Percentiles rank a stretch among this genome's conserved stretches.
Evolutionary conservation across 1,284 basidiomycete species (phyloP).

Genomic region (Caloboletus firmus): DNA sequence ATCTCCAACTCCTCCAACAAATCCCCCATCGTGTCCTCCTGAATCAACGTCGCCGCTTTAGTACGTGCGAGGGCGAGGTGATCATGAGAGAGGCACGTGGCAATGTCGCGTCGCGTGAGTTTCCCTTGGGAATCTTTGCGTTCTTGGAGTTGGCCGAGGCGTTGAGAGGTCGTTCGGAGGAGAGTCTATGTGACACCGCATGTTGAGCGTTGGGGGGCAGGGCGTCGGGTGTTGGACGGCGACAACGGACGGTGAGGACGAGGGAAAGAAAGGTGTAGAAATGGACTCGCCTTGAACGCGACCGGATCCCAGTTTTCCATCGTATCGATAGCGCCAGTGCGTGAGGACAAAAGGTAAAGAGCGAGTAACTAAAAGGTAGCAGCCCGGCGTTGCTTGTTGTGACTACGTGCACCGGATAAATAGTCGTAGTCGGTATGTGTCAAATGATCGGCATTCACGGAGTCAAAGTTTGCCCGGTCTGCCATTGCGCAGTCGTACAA

Average conservation of each 20-base stretch:
- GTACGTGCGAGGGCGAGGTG: constrained; percentile 62
- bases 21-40: constrained; percentile 61
- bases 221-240: not conserved
- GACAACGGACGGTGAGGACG: not conserved
- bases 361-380: not conserved
- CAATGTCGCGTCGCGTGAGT: constrained; percentile 64
- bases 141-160: constrained; percentile 66
- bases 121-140: constrained; percentile 63
- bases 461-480: not conserved
- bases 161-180: constrained; percentile 61
- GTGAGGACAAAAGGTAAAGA: not conserved
- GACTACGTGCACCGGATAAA: constrained; percentile 5
- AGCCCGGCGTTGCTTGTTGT: constrained; percentile 1
- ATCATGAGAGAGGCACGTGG: constrained; percentile 59
- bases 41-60: constrained; percentile 65
- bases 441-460: constrained; percentile 1
- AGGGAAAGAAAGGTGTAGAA: not conserved
- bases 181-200: constrained; percentile 48
- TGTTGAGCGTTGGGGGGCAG: not conserved
- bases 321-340: constrained; percentile 1
- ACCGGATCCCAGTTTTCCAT: constrained; percentile 45
- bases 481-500: not conserved
- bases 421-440: not conserved
- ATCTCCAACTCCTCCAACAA: constrained; percentile 64
- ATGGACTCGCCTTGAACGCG: constrained; percentile 47